These are phyloP conservation scores for Vaccinium vitisidaea DNA, from an alignment of 148 eudicot species.

Conservation along the genomic window DNA sequence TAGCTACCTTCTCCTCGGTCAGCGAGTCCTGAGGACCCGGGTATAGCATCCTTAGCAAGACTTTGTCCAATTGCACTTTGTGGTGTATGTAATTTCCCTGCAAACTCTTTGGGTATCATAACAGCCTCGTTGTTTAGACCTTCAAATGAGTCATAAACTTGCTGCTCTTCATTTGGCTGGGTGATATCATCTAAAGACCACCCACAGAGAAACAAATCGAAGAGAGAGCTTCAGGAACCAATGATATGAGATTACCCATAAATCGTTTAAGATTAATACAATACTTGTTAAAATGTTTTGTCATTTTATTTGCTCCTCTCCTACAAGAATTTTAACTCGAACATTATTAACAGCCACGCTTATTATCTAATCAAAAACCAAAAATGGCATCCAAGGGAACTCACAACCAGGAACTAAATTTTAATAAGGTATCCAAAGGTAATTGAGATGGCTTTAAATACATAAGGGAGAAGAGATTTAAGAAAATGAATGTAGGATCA, in stretches of 20 bases:
- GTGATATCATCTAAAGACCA: slow-evolving; percentile 70
- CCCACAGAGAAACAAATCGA: slow-evolving; percentile 23
- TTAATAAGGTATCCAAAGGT: background rate
- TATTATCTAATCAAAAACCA: background rate
- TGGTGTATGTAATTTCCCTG: slow-evolving; percentile 26
- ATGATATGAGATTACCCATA: background rate
- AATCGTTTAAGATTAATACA: background rate
- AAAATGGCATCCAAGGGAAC: background rate
- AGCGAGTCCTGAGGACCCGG: slow-evolving; percentile 15
- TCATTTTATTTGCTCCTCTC: background rate
- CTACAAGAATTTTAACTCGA: background rate
- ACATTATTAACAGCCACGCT: background rate
- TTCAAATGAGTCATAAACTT: slow-evolving; percentile 21
- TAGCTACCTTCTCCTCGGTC: slow-evolving; percentile 29
- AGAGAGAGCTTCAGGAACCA: slow-evolving; percentile 13
- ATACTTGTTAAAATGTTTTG: background rate
- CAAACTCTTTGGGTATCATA: slow-evolving; percentile 29
- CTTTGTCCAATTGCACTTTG: slow-evolving; percentile 27
- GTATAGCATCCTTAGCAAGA: slow-evolving; percentile 17
- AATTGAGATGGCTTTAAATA: slow-evolving; percentile 6
- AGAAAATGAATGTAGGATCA: background rate
- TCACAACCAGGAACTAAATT: background rate
- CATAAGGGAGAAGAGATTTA: background rate
- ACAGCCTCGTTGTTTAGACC: slow-evolving; percentile 24
- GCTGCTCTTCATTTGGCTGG: slow-evolving; percentile 46